These are phyloP conservation scores for Clarireedia homoeocarpa DNA, from an alignment of 2,329 filamentous ascomycete species.

Conservation along the genomic window DNA sequence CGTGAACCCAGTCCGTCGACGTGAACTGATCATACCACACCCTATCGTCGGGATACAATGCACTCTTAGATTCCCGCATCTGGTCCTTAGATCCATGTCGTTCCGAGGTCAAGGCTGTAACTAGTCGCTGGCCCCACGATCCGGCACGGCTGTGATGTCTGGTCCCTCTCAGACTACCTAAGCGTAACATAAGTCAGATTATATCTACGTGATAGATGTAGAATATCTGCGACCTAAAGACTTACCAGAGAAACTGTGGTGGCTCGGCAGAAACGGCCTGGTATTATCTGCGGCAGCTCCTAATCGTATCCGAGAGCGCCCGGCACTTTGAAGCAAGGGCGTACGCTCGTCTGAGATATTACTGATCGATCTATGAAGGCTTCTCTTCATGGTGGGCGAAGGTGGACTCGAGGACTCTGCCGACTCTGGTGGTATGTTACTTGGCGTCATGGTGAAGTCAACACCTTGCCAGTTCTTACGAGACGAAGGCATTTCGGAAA, in stretches of 20 bases:
- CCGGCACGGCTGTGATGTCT: constrained; percentile 43
- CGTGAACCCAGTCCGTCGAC: constrained; percentile 96
- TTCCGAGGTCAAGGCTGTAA: constrained; percentile 49
- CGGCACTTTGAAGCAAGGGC: constrained; percentile 19
- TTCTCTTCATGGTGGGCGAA: constrained; percentile 7
- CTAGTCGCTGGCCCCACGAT: constrained; percentile 54
- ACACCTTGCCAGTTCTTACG: constrained; percentile 1
- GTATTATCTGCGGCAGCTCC: constrained; percentile 15
- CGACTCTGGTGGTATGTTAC: constrained; percentile 2
- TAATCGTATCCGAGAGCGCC: constrained; percentile 24
- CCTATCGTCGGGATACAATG: constrained; percentile 69
- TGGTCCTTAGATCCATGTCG: constrained; percentile 35
- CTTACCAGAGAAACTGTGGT: constrained; percentile 22
- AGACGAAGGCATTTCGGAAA: constrained; percentile 4
- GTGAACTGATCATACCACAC: constrained; percentile 99
- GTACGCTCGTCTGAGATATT: constrained; percentile 24
- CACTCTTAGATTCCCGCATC: constrained; percentile 55
- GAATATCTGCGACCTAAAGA: neutral
- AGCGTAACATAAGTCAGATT: neutral
- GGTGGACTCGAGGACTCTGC: constrained; percentile 7
- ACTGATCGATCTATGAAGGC: constrained; percentile 6
- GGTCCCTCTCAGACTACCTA: constrained; percentile 25
- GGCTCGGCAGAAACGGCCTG: constrained; percentile 20
- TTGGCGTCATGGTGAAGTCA: constrained; percentile 5
- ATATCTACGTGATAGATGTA: neutral